Evolutionary conservation across 2,329 filamentous ascomycete species (phyloP).

Genomic region (Claviceps purpurea): DNA sequence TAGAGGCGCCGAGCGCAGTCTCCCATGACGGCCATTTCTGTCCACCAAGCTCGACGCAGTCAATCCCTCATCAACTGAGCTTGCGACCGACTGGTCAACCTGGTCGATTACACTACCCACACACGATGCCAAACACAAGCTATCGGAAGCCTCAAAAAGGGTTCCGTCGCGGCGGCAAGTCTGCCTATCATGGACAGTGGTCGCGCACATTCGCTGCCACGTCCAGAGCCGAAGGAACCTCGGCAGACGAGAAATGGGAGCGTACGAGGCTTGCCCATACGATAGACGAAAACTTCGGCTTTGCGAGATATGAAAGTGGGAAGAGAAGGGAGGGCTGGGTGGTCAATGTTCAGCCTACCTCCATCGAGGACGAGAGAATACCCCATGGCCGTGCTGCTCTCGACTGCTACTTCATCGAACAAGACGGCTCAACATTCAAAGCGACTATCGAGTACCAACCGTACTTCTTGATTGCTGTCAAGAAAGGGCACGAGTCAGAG

Average conservation of each 20-base stretch:
- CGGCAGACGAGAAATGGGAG: slow-evolving; percentile 86
- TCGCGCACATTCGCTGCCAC: slow-evolving; percentile 70
- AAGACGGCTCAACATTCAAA: slow-evolving; percentile 83
- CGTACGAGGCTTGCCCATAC: slow-evolving; percentile 67
- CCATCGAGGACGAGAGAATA: slow-evolving; percentile 71
- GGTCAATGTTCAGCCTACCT: slow-evolving; percentile 85
- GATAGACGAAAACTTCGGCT: slow-evolving; percentile 94
- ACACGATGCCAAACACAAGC: slow-evolving; percentile 44
- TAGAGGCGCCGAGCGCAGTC: not conserved
- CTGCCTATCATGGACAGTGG: slow-evolving; percentile 54
- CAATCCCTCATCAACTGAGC: slow-evolving; percentile 9
- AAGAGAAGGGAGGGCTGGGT: slow-evolving; percentile 79
- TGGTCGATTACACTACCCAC: not conserved
- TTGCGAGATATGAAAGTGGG: slow-evolving; percentile 79
- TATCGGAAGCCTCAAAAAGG: slow-evolving; percentile 50
- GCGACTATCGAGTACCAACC: slow-evolving; percentile 93
- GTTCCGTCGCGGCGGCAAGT: slow-evolving; percentile 55
- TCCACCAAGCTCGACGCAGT: slow-evolving; percentile 8
- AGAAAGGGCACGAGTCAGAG: slow-evolving; percentile 76
- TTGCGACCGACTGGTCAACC: not conserved
- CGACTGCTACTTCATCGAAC: slow-evolving; percentile 94
- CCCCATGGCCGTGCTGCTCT: slow-evolving; percentile 78
- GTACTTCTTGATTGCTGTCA: slow-evolving; percentile 87
- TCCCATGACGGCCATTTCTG: slow-evolving; percentile 9
- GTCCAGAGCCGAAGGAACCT: slow-evolving; percentile 70